These are phyloP conservation scores for Geoglossum cookeanum DNA, from an alignment of 2,329 filamentous ascomycete species.

Conservation along the genomic window DNA sequence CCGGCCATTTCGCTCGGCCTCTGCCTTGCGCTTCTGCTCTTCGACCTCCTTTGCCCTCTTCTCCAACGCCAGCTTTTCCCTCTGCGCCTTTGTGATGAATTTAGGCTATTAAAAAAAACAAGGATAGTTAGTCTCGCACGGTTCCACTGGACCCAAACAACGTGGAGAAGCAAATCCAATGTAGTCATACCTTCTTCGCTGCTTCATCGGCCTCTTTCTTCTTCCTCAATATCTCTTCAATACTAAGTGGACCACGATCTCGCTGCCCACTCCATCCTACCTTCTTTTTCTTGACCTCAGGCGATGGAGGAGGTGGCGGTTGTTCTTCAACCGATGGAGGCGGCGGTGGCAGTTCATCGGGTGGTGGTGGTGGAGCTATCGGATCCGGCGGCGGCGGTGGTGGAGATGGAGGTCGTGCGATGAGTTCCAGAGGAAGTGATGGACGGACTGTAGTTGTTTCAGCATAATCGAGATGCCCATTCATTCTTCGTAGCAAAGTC, in stretches of 20 bases:
- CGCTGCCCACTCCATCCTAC: constrained; percentile 31
- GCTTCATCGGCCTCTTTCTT: constrained; percentile 75
- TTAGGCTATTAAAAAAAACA: constrained; percentile 39
- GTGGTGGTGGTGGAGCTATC: constrained; percentile 22
- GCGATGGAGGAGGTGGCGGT: constrained; percentile 12
- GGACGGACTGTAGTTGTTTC: constrained; percentile 12
- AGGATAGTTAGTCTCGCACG: constrained; percentile 2
- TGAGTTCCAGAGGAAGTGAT: constrained; percentile 22
- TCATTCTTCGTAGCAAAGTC: neutral
- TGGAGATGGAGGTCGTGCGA: constrained; percentile 19
- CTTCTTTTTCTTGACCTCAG: constrained; percentile 27
- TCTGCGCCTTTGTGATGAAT: constrained; percentile 66
- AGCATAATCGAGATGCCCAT: neutral
- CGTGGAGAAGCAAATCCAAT: neutral
- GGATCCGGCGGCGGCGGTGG: constrained; percentile 19
- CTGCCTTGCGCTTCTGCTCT: constrained; percentile 34
- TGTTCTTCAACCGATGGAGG: constrained; percentile 18
- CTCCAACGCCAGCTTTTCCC: constrained; percentile 62
- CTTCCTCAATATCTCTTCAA: constrained; percentile 69
- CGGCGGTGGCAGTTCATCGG: constrained; percentile 23
- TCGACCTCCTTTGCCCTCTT: constrained; percentile 56
- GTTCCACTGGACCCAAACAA: neutral
- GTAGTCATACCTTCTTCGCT: constrained; percentile 45
- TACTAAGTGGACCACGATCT: constrained; percentile 41
- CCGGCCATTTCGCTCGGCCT: constrained; percentile 21